Percentiles rank a stretch among this genome's conserved stretches.
Evolutionary conservation across 352 stramenopile species (phyloP).

Genomic region (Globisporangium nunn): DNA sequence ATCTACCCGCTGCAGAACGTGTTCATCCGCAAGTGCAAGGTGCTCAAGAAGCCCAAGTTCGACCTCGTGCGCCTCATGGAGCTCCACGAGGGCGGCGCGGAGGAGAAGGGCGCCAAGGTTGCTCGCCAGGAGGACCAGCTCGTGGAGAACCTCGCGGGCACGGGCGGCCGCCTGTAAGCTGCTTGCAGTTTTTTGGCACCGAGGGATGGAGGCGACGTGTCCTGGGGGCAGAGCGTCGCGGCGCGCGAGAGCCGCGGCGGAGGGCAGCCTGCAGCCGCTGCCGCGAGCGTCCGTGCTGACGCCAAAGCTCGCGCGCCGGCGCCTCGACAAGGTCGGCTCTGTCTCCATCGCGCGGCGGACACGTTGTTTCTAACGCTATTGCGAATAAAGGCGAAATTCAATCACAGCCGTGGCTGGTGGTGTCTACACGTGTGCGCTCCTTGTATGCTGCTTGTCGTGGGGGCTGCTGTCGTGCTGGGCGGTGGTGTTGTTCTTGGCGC

Average conservation of each 20-base stretch:
- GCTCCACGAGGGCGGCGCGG: constrained; percentile 94
- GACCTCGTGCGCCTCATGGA: constrained; percentile 99
- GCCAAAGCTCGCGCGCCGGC: neutral
- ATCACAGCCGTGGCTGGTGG: constrained; percentile 19
- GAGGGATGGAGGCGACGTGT: constrained; percentile 11
- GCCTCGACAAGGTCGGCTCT: neutral
- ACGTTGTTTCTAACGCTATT: constrained; percentile 59
- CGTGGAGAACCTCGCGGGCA: constrained; percentile 81
- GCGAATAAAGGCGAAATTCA: constrained; percentile 85
- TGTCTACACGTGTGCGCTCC: neutral
- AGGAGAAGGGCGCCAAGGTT: constrained; percentile 90
- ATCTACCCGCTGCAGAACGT: constrained; percentile 99
- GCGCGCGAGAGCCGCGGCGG: constrained; percentile 1
- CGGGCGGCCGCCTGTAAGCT: constrained; percentile 87
- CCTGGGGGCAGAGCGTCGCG: constrained; percentile 2
- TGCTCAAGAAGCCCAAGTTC: constrained; percentile 99
- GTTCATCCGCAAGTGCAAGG: constrained; percentile 99
- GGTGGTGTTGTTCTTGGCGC: too few species aligned
- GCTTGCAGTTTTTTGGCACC: constrained; percentile 12
- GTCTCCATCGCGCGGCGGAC: constrained; percentile 11
- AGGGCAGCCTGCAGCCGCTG: neutral
- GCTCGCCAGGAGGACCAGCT: constrained; percentile 81
- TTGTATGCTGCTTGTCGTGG: neutral
- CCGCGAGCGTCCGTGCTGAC: neutral
- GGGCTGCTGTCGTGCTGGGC: too few species aligned